A percentile compares a stretch with the other conserved stretches of the same genome.
phyloP scores from a whole-genome alignment of 108 stramenopile genomes.

The Nitzschia putrida region DNA sequence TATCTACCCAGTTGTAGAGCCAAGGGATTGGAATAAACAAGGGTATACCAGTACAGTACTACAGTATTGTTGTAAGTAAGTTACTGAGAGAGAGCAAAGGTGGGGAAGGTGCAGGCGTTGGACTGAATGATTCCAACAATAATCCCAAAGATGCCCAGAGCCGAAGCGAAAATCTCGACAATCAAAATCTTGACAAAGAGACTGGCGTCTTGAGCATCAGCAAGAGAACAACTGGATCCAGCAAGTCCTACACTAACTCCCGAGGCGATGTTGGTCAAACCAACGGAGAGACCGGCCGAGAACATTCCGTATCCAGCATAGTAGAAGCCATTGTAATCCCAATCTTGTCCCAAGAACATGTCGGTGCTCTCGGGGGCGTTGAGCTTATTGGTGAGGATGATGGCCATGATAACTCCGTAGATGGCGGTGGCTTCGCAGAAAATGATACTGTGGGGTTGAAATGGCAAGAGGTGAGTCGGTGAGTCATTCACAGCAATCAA shows the following conservation, averaged over 20 bases:
- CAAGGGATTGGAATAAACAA: not conserved
- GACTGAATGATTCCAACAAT: constrained; percentile 99
- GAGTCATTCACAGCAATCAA: not conserved
- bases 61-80: not conserved
- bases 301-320: constrained; percentile 99
- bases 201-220: constrained; percentile 95
- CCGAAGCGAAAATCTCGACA: constrained; percentile 99
- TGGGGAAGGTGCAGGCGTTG: constrained; percentile 94
- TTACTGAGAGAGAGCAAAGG: constrained; percentile 28
- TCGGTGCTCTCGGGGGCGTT: constrained; percentile 76
- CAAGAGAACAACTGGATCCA: constrained; percentile 95
- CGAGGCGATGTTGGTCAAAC: constrained; percentile 97
- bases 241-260: constrained; percentile 98
- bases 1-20: too few relatives aligned
- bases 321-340: constrained; percentile 87
- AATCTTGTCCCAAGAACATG: constrained; percentile 65
- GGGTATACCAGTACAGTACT: not conserved
- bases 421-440: constrained; percentile 99
- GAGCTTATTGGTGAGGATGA: constrained; percentile 95
- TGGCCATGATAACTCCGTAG: constrained; percentile 99
- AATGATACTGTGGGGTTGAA: constrained; percentile 80
- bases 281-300: constrained; percentile 92
- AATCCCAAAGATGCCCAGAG: constrained; percentile 99
- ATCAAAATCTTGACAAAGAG: constrained; percentile 99
- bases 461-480: not conserved